phyloP scores from a whole-genome alignment of 805 yeast genomes.

The Candida railenensis region DNA sequence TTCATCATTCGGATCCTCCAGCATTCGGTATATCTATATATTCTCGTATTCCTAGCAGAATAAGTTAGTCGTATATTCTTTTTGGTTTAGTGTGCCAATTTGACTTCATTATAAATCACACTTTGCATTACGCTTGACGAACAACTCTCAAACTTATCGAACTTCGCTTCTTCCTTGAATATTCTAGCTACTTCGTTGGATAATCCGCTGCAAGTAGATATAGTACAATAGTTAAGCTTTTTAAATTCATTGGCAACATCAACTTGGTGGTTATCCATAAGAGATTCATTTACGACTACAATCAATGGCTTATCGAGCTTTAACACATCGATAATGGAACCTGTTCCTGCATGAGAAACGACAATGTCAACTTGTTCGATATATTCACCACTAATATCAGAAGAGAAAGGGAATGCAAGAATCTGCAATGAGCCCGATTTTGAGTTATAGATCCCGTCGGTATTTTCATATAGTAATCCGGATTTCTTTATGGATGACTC shows the following conservation, averaged over 20 bases:
- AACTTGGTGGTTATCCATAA: slow-evolving; percentile 87
- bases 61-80: no score
- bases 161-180: not conserved
- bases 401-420: slow-evolving; percentile 27
- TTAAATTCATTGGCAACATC: slow-evolving; percentile 56
- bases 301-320: slow-evolving; percentile 56
- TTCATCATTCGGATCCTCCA: no score
- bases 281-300: slow-evolving; percentile 64
- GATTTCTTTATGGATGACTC: slow-evolving; percentile 4
- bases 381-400: slow-evolving; percentile 23
- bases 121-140: not conserved
- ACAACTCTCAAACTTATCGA: not conserved
- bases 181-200: not conserved
- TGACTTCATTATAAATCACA: not conserved
- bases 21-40: no score
- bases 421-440: slow-evolving; percentile 10
- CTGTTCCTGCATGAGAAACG: slow-evolving; percentile 89
- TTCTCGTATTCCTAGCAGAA: no score
- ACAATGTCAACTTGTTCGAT: slow-evolving; percentile 56
- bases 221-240: slow-evolving; percentile 12
- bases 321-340: slow-evolving; percentile 81
- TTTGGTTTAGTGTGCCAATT: not conserved
- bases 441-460: not conserved
- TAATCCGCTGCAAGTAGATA: not conserved
- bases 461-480: not conserved